A percentile compares a stretch with the other conserved stretches of the same genome.
Evolutionary conservation across 2,329 filamentous ascomycete genomes (phyloP).

Genomic region (Leptoxyphium fumago): DNA sequence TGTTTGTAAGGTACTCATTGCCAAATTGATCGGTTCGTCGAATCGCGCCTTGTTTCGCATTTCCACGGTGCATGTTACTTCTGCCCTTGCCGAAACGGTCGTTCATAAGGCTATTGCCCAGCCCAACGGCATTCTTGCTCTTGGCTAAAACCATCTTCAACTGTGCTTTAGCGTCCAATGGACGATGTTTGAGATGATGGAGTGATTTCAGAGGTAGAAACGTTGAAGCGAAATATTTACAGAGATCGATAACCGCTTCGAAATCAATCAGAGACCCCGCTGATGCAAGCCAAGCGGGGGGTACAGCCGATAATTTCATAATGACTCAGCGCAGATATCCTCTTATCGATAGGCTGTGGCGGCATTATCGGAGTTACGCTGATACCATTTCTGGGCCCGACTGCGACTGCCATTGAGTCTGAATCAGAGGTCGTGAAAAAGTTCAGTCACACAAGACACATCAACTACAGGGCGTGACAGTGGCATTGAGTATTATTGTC

Average conservation of each 20-base stretch:
- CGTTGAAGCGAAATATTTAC: background rate
- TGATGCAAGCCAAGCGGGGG: background rate
- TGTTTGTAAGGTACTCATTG: slow-evolving; percentile 71
- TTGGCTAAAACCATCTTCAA: slow-evolving; percentile 60
- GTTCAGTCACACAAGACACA: no score
- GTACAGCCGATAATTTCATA: background rate
- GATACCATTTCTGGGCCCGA: background rate
- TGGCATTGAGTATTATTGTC: no score
- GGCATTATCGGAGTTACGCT: background rate
- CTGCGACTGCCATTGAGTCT: background rate
- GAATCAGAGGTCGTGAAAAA: background rate
- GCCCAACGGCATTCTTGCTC: slow-evolving; percentile 85
- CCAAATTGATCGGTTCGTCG: slow-evolving; percentile 19
- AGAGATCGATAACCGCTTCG: background rate
- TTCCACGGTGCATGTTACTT: slow-evolving; percentile 62
- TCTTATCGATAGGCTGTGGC: background rate
- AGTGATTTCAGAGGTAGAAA: no score
- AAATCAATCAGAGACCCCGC: background rate
- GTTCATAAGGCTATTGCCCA: slow-evolving; percentile 97
- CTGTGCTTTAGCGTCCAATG: background rate
- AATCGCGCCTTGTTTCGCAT: slow-evolving; percentile 50
- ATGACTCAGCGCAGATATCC: background rate
- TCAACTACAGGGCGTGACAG: no score
- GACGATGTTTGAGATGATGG: background rate
- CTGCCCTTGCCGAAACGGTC: slow-evolving; percentile 94